These are phyloP conservation scores for Zostera marina DNA, from an alignment of 116 monocot species.

Conservation along the genomic window DNA sequence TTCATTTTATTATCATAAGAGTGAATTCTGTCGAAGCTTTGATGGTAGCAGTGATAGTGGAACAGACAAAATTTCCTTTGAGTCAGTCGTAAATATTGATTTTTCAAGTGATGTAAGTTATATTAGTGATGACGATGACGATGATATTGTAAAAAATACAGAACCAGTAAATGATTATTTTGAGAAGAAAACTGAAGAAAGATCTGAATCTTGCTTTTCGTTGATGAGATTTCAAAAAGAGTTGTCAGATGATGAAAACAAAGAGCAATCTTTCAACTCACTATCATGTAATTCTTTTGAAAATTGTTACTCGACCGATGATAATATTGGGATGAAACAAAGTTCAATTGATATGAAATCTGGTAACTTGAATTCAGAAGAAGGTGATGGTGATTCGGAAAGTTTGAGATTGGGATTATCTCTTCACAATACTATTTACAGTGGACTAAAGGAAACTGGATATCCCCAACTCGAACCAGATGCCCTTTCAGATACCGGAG, in stretches of 20 bases:
- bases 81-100: not conserved
- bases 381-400: not conserved
- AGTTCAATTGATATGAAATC: not conserved
- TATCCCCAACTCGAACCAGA: too few species aligned
- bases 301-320: not conserved
- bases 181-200: not conserved
- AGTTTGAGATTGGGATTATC: not conserved
- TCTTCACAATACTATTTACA: not conserved
- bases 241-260: not conserved
- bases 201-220: not conserved
- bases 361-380: not conserved
- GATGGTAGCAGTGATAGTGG: not conserved
- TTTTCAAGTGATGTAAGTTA: not conserved
- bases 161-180: constrained; percentile 4
- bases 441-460: too few species aligned
- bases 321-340: not conserved
- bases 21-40: not conserved
- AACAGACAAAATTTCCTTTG: not conserved
- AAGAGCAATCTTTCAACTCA: not conserved
- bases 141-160: constrained; percentile 4
- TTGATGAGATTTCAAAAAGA: not conserved
- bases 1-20: not conserved
- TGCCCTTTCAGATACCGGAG: too few species aligned
- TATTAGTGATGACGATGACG: constrained; percentile 3
- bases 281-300: not conserved